These are phyloP conservation scores for Aspergillus homomorphus DNA, from an alignment of 495 filamentous ascomycete genomes.

Conservation along the genomic window DNA sequence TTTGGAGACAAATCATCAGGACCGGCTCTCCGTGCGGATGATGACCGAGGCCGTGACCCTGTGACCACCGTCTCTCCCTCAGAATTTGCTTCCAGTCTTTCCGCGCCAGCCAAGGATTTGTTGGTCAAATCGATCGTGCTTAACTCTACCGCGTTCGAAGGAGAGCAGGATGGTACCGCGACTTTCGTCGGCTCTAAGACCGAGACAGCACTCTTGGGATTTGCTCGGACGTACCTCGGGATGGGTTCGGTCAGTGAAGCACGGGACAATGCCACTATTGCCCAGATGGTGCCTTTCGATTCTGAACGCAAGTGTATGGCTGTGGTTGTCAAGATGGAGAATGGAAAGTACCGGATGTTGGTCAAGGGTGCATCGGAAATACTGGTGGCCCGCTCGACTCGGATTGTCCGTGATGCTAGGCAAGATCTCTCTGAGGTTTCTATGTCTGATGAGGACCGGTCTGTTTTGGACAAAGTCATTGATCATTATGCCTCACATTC, in stretches of 20 bases:
- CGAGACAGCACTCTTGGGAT: conserved; percentile 75
- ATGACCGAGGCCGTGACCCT: conserved; percentile 9
- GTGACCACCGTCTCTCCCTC: conserved; percentile 46
- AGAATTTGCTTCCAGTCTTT: conserved; percentile 60
- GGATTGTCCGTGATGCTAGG: conserved; percentile 69
- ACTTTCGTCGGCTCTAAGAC: conserved; percentile 88
- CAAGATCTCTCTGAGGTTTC: conserved; percentile 50
- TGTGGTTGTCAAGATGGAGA: conserved; percentile 61
- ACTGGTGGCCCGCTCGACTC: conserved; percentile 67
- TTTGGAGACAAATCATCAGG: conserved; percentile 59
- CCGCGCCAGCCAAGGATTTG: conserved; percentile 56
- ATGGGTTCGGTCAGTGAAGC: conserved; percentile 69
- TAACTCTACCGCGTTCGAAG: conserved; percentile 89
- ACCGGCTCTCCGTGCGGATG: conserved; percentile 6
- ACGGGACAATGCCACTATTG: conserved; percentile 63
- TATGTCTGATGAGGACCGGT: conserved; percentile 56
- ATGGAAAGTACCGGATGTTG: conserved; percentile 67
- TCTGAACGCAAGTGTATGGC: conserved; percentile 90
- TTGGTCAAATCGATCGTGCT: conserved; percentile 72
- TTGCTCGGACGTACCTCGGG: conserved; percentile 72
- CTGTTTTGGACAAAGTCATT: conserved; percentile 64
- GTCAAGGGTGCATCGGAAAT: conserved; percentile 93
- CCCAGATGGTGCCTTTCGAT: conserved; percentile 82
- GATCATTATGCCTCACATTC: conserved; percentile 76
- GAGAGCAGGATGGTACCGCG: conserved; percentile 61